Percentiles rank a stretch among this genome's conserved stretches.
Conservation (phyloP, 2,329 filamentous ascomycete genomes). For the Neofusicoccum umdonicola region DNA sequence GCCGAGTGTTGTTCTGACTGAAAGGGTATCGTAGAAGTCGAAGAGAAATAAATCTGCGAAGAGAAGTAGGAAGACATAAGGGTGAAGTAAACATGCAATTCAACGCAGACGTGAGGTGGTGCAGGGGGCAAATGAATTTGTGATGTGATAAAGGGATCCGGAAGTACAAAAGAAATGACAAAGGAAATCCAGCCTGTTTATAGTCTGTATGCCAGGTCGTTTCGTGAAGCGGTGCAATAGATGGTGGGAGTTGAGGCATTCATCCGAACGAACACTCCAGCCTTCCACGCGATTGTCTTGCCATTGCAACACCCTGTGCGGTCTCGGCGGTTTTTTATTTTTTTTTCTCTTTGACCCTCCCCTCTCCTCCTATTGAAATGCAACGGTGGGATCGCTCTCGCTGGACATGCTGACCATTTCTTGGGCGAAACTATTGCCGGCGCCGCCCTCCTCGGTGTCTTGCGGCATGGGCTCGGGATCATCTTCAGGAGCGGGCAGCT, state of each 20-base stretch:
- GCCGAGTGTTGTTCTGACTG: slow-evolving; percentile 14
- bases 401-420: slow-evolving; percentile 13
- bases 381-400: slow-evolving; percentile 7
- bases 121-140: neutral
- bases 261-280: neutral
- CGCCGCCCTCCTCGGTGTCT: slow-evolving; percentile 9
- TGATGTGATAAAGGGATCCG: neutral
- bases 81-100: slow-evolving; percentile 4
- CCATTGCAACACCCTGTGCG: neutral
- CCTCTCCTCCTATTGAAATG: slow-evolving; percentile 6
- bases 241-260: neutral
- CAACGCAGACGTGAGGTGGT: neutral
- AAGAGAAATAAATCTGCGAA: slow-evolving; percentile 9
- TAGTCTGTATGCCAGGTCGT: neutral
- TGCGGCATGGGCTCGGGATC: slow-evolving; percentile 9
- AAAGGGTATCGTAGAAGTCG: slow-evolving; percentile 14
- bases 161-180: neutral
- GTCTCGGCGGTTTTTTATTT: neutral
- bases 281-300: no score
- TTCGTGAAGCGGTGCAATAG: no score
- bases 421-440: slow-evolving; percentile 9
- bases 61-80: slow-evolving; percentile 2
- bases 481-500: slow-evolving; percentile 4
- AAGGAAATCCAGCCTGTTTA: neutral
- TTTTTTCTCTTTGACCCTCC: neutral